Evolutionary conservation across 495 filamentous ascomycete genomes (phyloP).

Genomic region (Lineolata rhizophorae): DNA sequence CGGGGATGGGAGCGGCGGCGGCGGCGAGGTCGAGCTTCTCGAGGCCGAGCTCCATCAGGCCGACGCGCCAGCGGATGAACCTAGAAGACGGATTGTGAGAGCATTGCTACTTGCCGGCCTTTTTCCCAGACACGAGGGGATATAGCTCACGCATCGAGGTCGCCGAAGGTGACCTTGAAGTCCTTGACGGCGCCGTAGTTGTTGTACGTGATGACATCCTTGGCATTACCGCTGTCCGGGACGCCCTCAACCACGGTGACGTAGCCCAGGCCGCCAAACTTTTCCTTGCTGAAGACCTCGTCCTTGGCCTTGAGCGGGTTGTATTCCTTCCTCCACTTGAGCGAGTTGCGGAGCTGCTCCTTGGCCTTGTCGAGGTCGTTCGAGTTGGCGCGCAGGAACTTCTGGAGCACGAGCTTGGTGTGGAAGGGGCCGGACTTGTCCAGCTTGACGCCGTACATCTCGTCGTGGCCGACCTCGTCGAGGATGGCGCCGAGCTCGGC

Average conservation of each 20-base stretch:
- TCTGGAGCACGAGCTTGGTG: conserved; percentile 67
- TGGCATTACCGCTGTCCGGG: conserved; percentile 20
- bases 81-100: conserved; percentile 20
- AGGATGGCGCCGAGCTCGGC: conserved; percentile 19
- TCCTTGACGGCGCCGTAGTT: conserved; percentile 60
- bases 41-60: conserved; percentile 66
- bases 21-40: conserved; percentile 40
- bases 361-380: conserved; percentile 49
- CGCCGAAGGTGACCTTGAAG: conserved; percentile 49
- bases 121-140: conserved; percentile 3
- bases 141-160: conserved; percentile 41
- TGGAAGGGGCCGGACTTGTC: conserved; percentile 31
- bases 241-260: conserved; percentile 23
- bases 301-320: conserved; percentile 24
- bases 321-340: conserved; percentile 56
- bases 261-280: conserved; percentile 37
- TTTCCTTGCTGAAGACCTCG: conserved; percentile 24
- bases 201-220: conserved; percentile 49
- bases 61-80: conserved; percentile 69
- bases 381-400: conserved; percentile 75
- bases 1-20: conserved; percentile 49
- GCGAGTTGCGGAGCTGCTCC: conserved; percentile 51
- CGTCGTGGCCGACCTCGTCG: conserved; percentile 28
- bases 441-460: conserved; percentile 59
- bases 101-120: too few relatives aligned